Evolutionary conservation across 257 asterid species (phyloP), one percentile per base, ranked within the genome.

Genomic region (Nicotiana undulata): DNA sequence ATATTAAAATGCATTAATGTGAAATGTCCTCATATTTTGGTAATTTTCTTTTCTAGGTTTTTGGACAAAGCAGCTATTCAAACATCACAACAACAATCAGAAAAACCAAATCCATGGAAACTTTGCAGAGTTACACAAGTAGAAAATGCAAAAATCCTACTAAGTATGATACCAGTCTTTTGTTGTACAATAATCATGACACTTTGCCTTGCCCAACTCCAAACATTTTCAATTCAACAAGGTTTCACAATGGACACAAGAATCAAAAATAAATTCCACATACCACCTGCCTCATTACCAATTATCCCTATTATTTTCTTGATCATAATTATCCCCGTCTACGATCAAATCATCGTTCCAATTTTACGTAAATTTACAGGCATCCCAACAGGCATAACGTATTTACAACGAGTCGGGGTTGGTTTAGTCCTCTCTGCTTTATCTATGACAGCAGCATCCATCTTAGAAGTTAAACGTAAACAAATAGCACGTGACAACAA

Each of bases 41-140:
- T 67, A 31, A 63, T 31, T 11, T 40, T 51, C 5, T n/a, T 78
- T 9, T 34, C 18, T 77, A 91, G 97, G 83, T 90, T 91, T 85
- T 56, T 93, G 81, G 97, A 93, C 89, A 93, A 81, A 81, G 97
- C 98, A 66, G 98, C 97, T n/a, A 82, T 92, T 20, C 72, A 79
- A 16, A 80, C 85, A 83, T 52, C 91, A 13, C 28, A 86, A 78
- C 20, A 63, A 29, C 77, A 75, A 24, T 26, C 84, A 0, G 77
- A 46, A 24, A 81, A 40, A 15, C 84, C 80, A 81, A 86, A 79
- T 80, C 91, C 91, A 29, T 90, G 95, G 95, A 88, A 85, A 58
- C 91, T 88, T 79, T 93, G 97, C 84, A 87, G 87, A n/a, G 92
- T 92, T 3, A 93, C 98, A 31, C 97, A 93, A 87, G 98, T 93